phyloP scores from a whole-genome alignment of 192 early-diverging fungal species.

The Coemansia sp. region DNA sequence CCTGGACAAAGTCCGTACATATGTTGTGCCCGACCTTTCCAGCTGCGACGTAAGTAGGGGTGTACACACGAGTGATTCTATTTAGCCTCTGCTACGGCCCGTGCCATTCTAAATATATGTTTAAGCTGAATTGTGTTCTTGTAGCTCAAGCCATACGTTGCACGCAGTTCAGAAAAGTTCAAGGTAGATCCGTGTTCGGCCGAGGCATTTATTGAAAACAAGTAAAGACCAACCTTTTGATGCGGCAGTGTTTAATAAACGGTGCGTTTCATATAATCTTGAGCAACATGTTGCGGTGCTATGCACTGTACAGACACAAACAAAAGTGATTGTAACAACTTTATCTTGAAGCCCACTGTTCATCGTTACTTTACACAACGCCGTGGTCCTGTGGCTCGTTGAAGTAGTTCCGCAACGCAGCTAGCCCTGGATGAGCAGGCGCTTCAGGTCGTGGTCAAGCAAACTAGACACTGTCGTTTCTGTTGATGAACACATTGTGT shows the following conservation, averaged over 20 bases:
- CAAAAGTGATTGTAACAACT: too few species aligned
- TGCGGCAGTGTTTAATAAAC: background rate
- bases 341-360: too few species aligned
- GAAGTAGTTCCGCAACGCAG: too few species aligned
- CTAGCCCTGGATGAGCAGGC: too few species aligned
- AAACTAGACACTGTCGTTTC: too few species aligned
- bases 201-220: conserved; percentile 13
- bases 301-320: background rate
- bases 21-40: conserved; percentile 49
- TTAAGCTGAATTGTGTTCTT: background rate
- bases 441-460: too few species aligned
- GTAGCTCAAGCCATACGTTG: conserved; percentile 53
- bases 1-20: conserved; percentile 50
- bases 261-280: background rate
- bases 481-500: too few species aligned
- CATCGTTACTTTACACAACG: too few species aligned
- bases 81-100: background rate
- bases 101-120: background rate
- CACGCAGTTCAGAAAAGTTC: conserved; percentile 42
- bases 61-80: background rate
- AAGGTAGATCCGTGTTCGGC: conserved; percentile 39
- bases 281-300: background rate
- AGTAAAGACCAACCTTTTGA: background rate
- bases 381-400: too few species aligned
- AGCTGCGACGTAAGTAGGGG: conserved; percentile 36